Evolutionary conservation across 1,284 basidiomycete species (phyloP).

Genomic region (Marasmius tenuissimus): DNA sequence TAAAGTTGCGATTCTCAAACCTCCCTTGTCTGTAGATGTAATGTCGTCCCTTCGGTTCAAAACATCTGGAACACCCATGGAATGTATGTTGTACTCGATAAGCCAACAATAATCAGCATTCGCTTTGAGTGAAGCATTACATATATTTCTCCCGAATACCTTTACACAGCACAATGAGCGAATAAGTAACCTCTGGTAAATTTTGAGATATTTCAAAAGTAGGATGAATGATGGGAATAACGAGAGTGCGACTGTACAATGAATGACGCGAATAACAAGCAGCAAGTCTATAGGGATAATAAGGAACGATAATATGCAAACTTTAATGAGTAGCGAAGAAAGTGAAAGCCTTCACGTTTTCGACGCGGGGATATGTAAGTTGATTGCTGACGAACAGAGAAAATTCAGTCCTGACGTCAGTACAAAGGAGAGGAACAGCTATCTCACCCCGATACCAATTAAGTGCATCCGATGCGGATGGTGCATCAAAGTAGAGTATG

Average conservation of each 20-base stretch:
- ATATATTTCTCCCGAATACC: slow-evolving; percentile 10
- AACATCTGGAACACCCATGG: background rate
- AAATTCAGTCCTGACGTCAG: slow-evolving; percentile 4
- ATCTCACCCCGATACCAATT: slow-evolving; percentile 86
- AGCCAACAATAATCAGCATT: no score
- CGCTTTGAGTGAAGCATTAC: slow-evolving; percentile 5
- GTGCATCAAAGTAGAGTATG: slow-evolving; percentile 89
- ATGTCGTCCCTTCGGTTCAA: slow-evolving; percentile 3
- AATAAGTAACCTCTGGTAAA: slow-evolving; percentile 12
- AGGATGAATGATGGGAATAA: slow-evolving; percentile 3
- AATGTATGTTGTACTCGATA: no score
- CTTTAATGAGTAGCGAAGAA: background rate
- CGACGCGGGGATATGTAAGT: slow-evolving; percentile 60
- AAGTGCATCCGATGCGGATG: slow-evolving; percentile 78
- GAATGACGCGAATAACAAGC: background rate
- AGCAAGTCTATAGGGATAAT: slow-evolving; percentile 10
- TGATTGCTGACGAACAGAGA: slow-evolving; percentile 50
- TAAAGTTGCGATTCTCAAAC: background rate
- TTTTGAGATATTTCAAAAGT: slow-evolving; percentile 11
- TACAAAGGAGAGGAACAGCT: background rate
- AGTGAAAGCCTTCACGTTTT: slow-evolving; percentile 30
- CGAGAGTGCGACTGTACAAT: background rate
- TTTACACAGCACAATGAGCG: slow-evolving; percentile 6
- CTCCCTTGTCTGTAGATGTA: slow-evolving; percentile 8
- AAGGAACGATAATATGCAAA: slow-evolving; percentile 5